Evolutionary conservation across 2,329 filamentous ascomycete species (phyloP).

Genomic region (Ophiocordyceps camponoti-saundersi): DNA sequence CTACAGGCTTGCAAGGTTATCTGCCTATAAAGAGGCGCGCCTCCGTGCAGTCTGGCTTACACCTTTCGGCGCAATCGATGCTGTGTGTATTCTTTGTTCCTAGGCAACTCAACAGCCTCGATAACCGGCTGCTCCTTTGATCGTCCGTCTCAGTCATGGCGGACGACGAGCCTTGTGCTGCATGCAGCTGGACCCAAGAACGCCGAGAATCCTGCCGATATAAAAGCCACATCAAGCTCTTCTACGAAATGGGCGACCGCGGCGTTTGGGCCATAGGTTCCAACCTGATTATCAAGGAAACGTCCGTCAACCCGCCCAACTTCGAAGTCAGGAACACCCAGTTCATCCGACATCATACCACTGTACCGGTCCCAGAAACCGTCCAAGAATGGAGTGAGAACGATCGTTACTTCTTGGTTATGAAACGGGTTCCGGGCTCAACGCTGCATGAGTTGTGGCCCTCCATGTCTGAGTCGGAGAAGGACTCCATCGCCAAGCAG

Average conservation of each 20-base stretch:
- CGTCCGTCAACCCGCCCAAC: constrained; percentile 3
- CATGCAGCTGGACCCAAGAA: constrained; percentile 4
- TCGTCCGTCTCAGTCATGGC: neutral
- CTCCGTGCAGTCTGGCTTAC: neutral
- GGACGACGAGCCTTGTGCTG: constrained; percentile 1
- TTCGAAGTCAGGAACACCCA: constrained; percentile 3
- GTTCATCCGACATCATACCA: constrained; percentile 4
- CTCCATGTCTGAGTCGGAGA: constrained; percentile 8
- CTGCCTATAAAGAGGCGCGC: neutral
- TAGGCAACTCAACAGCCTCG: neutral
- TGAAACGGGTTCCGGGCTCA: constrained; percentile 3
- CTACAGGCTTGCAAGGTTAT: too few species aligned
- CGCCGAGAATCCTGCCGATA: constrained; percentile 3
- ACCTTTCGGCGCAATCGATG: neutral
- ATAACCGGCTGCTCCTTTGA: neutral
- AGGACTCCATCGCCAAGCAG: constrained; percentile 10
- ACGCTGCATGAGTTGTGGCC: constrained; percentile 4
- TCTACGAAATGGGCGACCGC: constrained; percentile 10
- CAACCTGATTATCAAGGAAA: constrained; percentile 12
- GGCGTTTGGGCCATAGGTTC: constrained; percentile 14
- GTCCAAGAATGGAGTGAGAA: constrained; percentile 4
- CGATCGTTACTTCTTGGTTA: constrained; percentile 4
- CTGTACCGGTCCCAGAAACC: constrained; percentile 3
- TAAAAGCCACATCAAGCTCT: constrained; percentile 5
- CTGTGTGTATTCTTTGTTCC: neutral